phyloP scores from a whole-genome alignment of 768 basidiomycete genomes.

The Lactifluus volemus region DNA sequence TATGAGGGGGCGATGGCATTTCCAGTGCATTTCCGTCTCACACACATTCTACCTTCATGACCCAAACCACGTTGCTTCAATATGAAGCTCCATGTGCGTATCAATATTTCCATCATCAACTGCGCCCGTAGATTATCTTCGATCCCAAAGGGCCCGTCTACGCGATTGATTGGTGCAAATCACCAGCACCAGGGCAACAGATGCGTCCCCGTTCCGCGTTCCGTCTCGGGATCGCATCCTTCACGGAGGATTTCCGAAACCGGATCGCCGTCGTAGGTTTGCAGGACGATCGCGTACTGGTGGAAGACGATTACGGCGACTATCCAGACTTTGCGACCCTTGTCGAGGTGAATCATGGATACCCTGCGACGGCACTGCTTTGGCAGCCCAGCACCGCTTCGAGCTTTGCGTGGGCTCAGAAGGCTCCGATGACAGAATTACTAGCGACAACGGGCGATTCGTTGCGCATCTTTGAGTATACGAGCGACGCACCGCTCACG shows the following conservation, averaged over 20 bases:
- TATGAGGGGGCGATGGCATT: neutral
- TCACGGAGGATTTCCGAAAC: slow-evolving; percentile 77
- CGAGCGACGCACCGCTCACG: slow-evolving; percentile 50
- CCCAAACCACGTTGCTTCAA: slow-evolving; percentile 63
- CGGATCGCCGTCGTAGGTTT: slow-evolving; percentile 71
- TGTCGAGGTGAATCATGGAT: slow-evolving; percentile 78
- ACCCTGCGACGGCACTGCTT: slow-evolving; percentile 87
- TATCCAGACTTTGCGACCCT: slow-evolving; percentile 83
- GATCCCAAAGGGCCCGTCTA: slow-evolving; percentile 66
- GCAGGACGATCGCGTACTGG: slow-evolving; percentile 80
- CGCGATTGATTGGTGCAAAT: slow-evolving; percentile 83
- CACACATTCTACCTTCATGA: slow-evolving; percentile 34
- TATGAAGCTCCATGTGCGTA: slow-evolving; percentile 81
- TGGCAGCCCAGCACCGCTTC: slow-evolving; percentile 80
- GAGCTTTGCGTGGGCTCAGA: slow-evolving; percentile 60
- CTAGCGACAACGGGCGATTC: slow-evolving; percentile 94
- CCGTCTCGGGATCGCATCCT: slow-evolving; percentile 79
- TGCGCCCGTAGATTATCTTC: slow-evolving; percentile 1
- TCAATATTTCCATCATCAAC: neutral
- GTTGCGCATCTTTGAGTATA: slow-evolving; percentile 85
- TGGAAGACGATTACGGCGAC: slow-evolving; percentile 74
- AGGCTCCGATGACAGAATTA: slow-evolving; percentile 60
- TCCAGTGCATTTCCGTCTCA: neutral
- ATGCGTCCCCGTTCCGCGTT: slow-evolving; percentile 68
- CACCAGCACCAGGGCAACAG: slow-evolving; percentile 64